phyloP scores from a whole-genome alignment of 768 basidiomycete species.

The Russula vinacea region DNA sequence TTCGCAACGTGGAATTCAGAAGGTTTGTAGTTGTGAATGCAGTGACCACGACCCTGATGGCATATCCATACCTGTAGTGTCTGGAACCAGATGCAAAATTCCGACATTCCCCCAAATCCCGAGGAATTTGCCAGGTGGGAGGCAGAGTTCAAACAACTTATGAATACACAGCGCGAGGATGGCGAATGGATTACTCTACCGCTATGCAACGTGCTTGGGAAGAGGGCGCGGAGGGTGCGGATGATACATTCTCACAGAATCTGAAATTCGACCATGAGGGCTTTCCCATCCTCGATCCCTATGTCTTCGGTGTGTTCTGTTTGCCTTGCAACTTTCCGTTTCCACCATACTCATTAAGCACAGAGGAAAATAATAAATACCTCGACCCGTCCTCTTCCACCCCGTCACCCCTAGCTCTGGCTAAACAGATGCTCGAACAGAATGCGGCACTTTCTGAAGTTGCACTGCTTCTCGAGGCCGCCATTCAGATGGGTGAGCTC shows the following conservation, averaged over 20 bases:
- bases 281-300: slow-evolving; percentile 66
- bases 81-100: slow-evolving; percentile 60
- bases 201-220: slow-evolving; percentile 60
- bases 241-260: slow-evolving; percentile 36
- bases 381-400: slow-evolving; percentile 50
- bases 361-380: slow-evolving; percentile 73
- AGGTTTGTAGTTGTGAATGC: slow-evolving; percentile 42
- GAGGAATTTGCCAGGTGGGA: slow-evolving; percentile 80
- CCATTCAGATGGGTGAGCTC: slow-evolving; percentile 76
- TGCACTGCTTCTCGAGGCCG: slow-evolving; percentile 83
- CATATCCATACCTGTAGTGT: slow-evolving; percentile 41
- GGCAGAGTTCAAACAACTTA: slow-evolving; percentile 74
- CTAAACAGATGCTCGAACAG: slow-evolving; percentile 69
- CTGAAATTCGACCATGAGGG: slow-evolving; percentile 67
- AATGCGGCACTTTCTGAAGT: slow-evolving; percentile 89
- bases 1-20: slow-evolving; percentile 45
- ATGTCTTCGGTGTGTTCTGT: slow-evolving; percentile 66
- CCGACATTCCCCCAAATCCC: slow-evolving; percentile 51
- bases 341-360: slow-evolving; percentile 15
- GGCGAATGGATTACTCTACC: slow-evolving; percentile 54
- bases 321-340: neutral
- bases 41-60: neutral
- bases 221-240: slow-evolving; percentile 41
- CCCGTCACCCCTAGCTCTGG: slow-evolving; percentile 58
- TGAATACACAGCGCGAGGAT: slow-evolving; percentile 61